Percentiles rank a stretch among this genome's conserved stretches.
These are phyloP conservation scores for Rhodotorula glutinis DNA, from an alignment of 1,284 basidiomycete genomes.

Conservation along the genomic window DNA sequence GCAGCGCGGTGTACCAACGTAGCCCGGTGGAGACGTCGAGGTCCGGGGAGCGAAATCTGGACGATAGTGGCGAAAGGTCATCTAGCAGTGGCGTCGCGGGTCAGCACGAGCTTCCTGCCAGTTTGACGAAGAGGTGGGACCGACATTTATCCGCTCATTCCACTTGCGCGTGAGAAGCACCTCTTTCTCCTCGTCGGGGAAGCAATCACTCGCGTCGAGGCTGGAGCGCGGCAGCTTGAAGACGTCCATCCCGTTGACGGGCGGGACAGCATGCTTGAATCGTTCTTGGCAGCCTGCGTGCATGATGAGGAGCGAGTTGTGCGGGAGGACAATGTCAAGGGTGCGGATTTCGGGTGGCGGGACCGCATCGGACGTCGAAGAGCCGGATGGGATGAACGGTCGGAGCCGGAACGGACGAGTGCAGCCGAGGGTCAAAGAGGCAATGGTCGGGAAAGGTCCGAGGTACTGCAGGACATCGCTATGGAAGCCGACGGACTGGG, in stretches of 20 bases:
- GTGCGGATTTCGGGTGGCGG: conserved; percentile 51
- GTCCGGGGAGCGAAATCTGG: conserved; percentile 70
- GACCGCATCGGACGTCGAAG: conserved; percentile 44
- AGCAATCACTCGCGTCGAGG: background rate
- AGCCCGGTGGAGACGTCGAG: conserved; percentile 7
- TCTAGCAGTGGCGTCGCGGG: conserved; percentile 13
- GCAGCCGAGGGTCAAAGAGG: conserved; percentile 82
- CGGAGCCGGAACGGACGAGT: conserved; percentile 39
- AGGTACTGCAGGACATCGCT: conserved; percentile 66
- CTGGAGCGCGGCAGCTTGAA: conserved; percentile 30
- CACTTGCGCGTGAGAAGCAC: conserved; percentile 2
- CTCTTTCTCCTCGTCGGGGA: background rate
- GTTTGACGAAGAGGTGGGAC: too few relatives aligned
- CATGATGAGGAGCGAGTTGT: conserved; percentile 92
- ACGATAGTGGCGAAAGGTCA: conserved; percentile 61
- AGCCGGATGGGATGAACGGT: conserved; percentile 26
- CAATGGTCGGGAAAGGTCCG: conserved; percentile 88
- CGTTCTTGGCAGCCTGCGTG: conserved; percentile 83
- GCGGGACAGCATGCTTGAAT: conserved; percentile 61
- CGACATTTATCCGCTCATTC: conserved; percentile 42
- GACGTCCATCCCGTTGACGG: conserved; percentile 37
- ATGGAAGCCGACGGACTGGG: conserved; percentile 67
- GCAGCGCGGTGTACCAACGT: conserved; percentile 57
- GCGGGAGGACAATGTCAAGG: conserved; percentile 74
- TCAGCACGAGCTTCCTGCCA: background rate